Evolutionary conservation across 2,329 filamentous ascomycete species (phyloP).

Genomic region (Trichoderma sp.): DNA sequence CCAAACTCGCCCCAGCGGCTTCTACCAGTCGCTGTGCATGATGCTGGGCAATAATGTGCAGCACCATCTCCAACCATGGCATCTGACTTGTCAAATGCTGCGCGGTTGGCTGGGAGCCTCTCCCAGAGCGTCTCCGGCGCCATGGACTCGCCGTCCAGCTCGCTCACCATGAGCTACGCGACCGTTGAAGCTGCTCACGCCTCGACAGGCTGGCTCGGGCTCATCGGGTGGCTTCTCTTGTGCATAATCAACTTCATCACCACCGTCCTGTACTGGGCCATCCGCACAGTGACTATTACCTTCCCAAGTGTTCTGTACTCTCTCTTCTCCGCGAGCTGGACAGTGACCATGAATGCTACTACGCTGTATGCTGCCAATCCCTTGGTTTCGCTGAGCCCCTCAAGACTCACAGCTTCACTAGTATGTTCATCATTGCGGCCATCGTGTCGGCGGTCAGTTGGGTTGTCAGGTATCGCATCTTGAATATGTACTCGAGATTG

Average conservation of each 20-base stretch:
- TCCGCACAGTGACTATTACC: slow-evolving; percentile 84
- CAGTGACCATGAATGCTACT: slow-evolving; percentile 97
- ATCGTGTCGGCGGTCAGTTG: slow-evolving; percentile 85
- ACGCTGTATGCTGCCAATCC: slow-evolving; percentile 64
- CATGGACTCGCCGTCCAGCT: slow-evolving; percentile 32
- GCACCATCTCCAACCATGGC: slow-evolving; percentile 38
- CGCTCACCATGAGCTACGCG: slow-evolving; percentile 37
- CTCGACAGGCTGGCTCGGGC: slow-evolving; percentile 55
- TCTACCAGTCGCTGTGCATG: slow-evolving; percentile 30
- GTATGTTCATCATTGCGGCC: slow-evolving; percentile 72
- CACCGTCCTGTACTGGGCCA: slow-evolving; percentile 68
- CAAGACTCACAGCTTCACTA: slow-evolving; percentile 33
- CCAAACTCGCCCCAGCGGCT: slow-evolving; percentile 23
- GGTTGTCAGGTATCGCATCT: slow-evolving; percentile 90
- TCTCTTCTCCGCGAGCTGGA: slow-evolving; percentile 87
- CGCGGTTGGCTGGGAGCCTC: slow-evolving; percentile 33
- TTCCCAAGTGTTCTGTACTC: slow-evolving; percentile 86
- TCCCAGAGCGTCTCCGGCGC: slow-evolving; percentile 33
- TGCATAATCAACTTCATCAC: slow-evolving; percentile 55
- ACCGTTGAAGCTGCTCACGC: slow-evolving; percentile 34
- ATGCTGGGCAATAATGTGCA: slow-evolving; percentile 36
- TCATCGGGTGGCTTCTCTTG: slow-evolving; percentile 55
- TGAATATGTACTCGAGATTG: slow-evolving; percentile 94
- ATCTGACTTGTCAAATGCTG: slow-evolving; percentile 40
- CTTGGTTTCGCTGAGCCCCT: not conserved